Base-by-base conservation (phyloP, 2,329 filamentous ascomycete species). In the Alternaria ethzedia region DNA sequence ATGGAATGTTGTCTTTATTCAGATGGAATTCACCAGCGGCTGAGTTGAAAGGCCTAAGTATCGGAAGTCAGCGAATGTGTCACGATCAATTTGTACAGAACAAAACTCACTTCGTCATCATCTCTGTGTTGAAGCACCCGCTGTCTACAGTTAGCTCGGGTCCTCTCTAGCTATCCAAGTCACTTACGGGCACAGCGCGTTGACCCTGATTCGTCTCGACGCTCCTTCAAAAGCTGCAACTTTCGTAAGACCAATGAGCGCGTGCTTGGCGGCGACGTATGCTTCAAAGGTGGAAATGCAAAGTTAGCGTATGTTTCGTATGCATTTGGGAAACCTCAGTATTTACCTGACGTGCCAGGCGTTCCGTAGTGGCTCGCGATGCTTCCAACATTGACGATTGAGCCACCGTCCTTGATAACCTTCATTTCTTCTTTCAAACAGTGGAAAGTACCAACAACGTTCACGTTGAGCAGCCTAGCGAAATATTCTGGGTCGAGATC, bases 401-500 rank as follows among this genome's bases (percentile, higher is more conserved):
- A 80, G 81, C 26, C 52, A 12, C 59, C 59, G 11, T 57, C 59
- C 13, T 44, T 15, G 15, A 57, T 57, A 2, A 21, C 44, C 32
- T 57, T 65, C 64, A 55, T 80, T 49, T 64, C 79, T 72, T 12
- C 74, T 70, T 59, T 72, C 64, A 55, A 73, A 30, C 66, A 11
- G 76, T 70, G 13, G 47, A 71, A 82, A 3, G 76, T 72, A 0
- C 81, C 80, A 23, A 75, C 76, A 10, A 84, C 60, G 61, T 84
- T 84, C 0, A 79, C 79, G 45, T 77, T 75, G 23, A 68, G 51
- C 6, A 70, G 45, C 23, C 64, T 65, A 17, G 68, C 59, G 54
- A 67, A 69, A 15, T 70, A 65, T 45, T 69, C 64, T 47, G 65
- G 57, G 30, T 70, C 66, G 7, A 70, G 28, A 13, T 69, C 65